Base-by-base conservation (phyloP, 176 grass and related monocot genomes). In the Bothriochloa decipiens region DNA sequence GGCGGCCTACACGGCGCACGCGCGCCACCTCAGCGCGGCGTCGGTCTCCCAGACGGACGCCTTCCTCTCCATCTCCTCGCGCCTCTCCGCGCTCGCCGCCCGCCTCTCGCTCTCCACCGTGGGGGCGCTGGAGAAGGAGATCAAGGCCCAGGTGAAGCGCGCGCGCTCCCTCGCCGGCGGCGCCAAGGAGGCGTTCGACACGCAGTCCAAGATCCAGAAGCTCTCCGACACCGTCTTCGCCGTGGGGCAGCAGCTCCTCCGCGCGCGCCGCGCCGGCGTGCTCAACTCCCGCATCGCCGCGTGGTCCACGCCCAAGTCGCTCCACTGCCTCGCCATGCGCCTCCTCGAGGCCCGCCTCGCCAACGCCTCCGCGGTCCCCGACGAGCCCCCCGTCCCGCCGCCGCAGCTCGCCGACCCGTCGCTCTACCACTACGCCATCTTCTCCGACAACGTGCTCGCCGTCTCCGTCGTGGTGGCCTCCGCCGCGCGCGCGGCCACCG, bases 301-400 rank as follows among this genome's bases (percentile, higher is more conserved):
- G 11, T 86, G 86, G 49, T 97, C 95, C 72, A 97, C 92, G 61
- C 95, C 95, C 17, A 97, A 97, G 88, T 89, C 89, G 13, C 95
- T 97, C 42, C 95, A 97, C 78, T 97, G 95, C 88, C 95, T 97
- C 20, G 93, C 88, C 72, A 92, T 96, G 91, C 93, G 93, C 66
- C 91, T 96, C 39, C 88, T 92, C 70, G 95, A 91, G 82, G 85
- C 92, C 50, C 86, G 85, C 49, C 89, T 97, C 89, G 69, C 72
- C n/a, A 88, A 91, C 86, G 90, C 92, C 32, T 87, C 88, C 73
- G 18, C 67, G 71, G 62, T 83, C 75, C 78, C 81, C 71, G 70
- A 60, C 75, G 55, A 77, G 12, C 65, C 69, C 63, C 16, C 7
- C 25, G 18, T 8, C 25, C 16, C 78, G 12, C 85, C 57, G 35